A percentile compares a stretch with the other conserved stretches of the same genome.
These are phyloP conservation scores for Globisporangium lucens DNA, from an alignment of 352 stramenopile genomes.

Conservation along the genomic window DNA sequence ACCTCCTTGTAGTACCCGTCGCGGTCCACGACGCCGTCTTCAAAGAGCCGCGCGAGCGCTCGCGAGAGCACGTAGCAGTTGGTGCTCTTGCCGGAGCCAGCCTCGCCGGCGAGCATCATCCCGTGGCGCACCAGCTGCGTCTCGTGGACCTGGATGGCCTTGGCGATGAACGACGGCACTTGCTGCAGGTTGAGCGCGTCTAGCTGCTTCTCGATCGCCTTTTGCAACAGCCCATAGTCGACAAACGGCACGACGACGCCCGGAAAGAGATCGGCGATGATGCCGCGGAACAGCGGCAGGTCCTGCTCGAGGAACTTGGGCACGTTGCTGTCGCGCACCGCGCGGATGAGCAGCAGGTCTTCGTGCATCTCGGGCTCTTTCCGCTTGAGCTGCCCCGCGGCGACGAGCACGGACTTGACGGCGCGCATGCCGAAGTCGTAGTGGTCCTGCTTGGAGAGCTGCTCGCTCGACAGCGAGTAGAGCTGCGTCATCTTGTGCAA, in stretches of 20 bases:
- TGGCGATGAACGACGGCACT: slow-evolving; percentile 83
- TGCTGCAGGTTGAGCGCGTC: slow-evolving; percentile 74
- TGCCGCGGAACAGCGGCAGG: slow-evolving; percentile 91
- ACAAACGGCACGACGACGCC: slow-evolving; percentile 93
- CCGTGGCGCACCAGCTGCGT: slow-evolving; percentile 91
- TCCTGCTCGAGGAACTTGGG: slow-evolving; percentile 95
- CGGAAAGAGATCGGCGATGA: slow-evolving; percentile 94
- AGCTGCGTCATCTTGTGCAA: slow-evolving; percentile 95
- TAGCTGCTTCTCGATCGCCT: slow-evolving; percentile 83
- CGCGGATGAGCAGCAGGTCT: slow-evolving; percentile 93
- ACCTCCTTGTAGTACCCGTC: slow-evolving; percentile 89
- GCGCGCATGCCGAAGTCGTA: slow-evolving; percentile 95
- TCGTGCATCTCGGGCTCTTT: slow-evolving; percentile 94
- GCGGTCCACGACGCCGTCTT: slow-evolving; percentile 78
- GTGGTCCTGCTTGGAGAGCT: slow-evolving; percentile 94
- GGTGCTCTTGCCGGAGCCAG: slow-evolving; percentile 87
- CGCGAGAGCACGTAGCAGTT: slow-evolving; percentile 76
- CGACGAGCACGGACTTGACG: slow-evolving; percentile 93
- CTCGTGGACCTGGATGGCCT: slow-evolving; percentile 89
- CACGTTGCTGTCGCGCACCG: slow-evolving; percentile 95
- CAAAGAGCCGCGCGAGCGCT: slow-evolving; percentile 67
- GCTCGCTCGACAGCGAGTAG: slow-evolving; percentile 91
- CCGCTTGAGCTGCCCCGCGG: slow-evolving; percentile 91
- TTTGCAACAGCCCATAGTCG: slow-evolving; percentile 91
- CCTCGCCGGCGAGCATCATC: slow-evolving; percentile 94